phyloP scores from a whole-genome alignment of 306 rosid genomes.

The Dryas drummondii region DNA sequence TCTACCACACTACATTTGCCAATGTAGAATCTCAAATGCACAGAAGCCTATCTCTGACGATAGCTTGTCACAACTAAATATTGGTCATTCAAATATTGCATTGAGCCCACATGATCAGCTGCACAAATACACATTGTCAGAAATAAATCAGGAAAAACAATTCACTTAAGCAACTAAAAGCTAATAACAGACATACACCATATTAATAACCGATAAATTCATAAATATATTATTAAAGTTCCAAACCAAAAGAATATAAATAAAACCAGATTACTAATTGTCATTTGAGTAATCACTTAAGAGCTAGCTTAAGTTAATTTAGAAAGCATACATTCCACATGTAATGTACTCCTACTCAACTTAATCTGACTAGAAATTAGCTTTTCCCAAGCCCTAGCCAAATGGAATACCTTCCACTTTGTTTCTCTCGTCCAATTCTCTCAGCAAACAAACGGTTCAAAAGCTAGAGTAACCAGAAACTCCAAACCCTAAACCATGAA shows the following conservation, averaged over 20 bases:
- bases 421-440: neutral
- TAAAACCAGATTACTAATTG: neutral
- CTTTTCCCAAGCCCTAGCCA: conserved; percentile 19
- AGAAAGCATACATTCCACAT: too few relatives aligned
- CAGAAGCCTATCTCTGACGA: neutral
- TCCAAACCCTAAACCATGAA: conserved; percentile 29
- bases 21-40: conserved; percentile 15
- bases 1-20: conserved; percentile 49
- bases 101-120: conserved; percentile 16
- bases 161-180: neutral
- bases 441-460: conserved; percentile 18
- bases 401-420: conserved; percentile 15
- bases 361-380: conserved; percentile 3
- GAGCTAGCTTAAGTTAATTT: neutral
- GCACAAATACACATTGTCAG: neutral
- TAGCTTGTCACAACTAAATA: neutral
- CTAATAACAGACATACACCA: neutral
- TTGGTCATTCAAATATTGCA: conserved; percentile 8
- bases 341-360: conserved; percentile 6
- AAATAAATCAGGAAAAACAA: neutral
- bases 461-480: conserved; percentile 23
- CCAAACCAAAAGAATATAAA: neutral
- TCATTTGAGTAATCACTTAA: neutral
- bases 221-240: neutral
- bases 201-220: neutral